Evolutionary conservation across 2,329 filamentous ascomycete species (phyloP).

Genomic region (Trichoderma lentiforme): DNA sequence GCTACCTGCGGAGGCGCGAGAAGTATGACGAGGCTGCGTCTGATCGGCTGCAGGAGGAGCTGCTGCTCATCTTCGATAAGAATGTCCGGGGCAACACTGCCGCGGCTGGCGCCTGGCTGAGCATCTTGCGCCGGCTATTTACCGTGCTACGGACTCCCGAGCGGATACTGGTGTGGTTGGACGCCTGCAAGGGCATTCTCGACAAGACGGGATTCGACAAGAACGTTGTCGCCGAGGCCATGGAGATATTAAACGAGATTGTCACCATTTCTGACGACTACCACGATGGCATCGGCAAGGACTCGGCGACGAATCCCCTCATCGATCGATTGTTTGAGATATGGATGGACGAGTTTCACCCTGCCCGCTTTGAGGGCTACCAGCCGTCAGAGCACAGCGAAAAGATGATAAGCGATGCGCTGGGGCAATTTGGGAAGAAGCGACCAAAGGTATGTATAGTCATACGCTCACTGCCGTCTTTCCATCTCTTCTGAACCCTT

Average conservation of each 20-base stretch:
- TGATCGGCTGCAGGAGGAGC: constrained; percentile 72
- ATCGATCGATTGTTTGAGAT: constrained; percentile 53
- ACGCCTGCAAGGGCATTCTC: constrained; percentile 38
- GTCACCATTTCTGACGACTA: constrained; percentile 61
- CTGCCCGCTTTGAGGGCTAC: constrained; percentile 36
- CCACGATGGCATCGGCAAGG: constrained; percentile 41
- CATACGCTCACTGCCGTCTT: neutral
- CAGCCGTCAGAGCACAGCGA: constrained; percentile 44
- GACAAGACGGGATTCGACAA: constrained; percentile 59
- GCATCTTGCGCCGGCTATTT: constrained; percentile 61
- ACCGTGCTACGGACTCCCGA: constrained; percentile 61
- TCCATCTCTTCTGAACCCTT: neutral
- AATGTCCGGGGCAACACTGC: constrained; percentile 55
- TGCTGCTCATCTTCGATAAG: constrained; percentile 63
- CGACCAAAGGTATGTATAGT: constrained; percentile 51
- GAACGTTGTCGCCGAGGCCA: constrained; percentile 60
- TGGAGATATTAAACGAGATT: constrained; percentile 62
- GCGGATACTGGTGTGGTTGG: constrained; percentile 70
- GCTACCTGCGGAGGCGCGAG: constrained; percentile 65
- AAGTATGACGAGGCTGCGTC: constrained; percentile 64
- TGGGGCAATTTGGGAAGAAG: constrained; percentile 63
- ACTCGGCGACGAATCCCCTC: constrained; percentile 47
- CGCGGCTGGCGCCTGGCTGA: constrained; percentile 65
- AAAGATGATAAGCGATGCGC: constrained; percentile 47
- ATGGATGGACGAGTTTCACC: constrained; percentile 53